Conservation (phyloP, 768 basidiomycete genomes). For the Boletus huronensis region DNA sequence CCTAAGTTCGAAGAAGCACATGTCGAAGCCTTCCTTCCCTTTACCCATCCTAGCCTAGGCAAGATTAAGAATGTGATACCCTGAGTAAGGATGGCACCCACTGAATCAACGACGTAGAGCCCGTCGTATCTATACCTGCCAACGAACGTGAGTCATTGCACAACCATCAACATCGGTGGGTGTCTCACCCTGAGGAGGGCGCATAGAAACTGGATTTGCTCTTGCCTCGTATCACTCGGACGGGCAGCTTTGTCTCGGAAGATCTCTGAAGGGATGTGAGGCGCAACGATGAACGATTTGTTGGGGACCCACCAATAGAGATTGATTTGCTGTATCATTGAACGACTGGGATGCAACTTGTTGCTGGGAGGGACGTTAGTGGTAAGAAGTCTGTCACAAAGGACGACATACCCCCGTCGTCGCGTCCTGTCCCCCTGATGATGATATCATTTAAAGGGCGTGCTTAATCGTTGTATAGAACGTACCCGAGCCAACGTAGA, state of each 20-base stretch:
- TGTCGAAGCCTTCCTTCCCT: slow-evolving; percentile 21
- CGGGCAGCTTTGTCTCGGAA: slow-evolving; percentile 25
- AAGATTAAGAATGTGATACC: slow-evolving; percentile 2
- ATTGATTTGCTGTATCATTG: slow-evolving; percentile 15
- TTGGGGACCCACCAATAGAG: slow-evolving; percentile 15
- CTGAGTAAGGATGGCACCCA: slow-evolving; percentile 3
- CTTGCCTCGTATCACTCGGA: slow-evolving; percentile 38
- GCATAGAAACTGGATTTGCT: slow-evolving; percentile 15
- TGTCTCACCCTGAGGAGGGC: slow-evolving; percentile 22
- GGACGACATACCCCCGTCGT: slow-evolving; percentile 9
- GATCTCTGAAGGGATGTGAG: slow-evolving; percentile 28
- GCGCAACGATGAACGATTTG: neutral
- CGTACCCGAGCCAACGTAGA: slow-evolving; percentile 33
- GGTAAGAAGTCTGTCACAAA: neutral
- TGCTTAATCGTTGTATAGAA: neutral
- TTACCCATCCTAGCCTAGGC: slow-evolving; percentile 11
- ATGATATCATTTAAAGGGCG: neutral
- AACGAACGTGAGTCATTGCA: neutral
- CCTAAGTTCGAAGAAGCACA: slow-evolving; percentile 32
- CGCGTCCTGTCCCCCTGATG: slow-evolving; percentile 27
- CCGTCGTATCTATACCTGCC: slow-evolving; percentile 33
- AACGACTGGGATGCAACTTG: slow-evolving; percentile 27
- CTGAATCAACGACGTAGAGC: slow-evolving; percentile 27
- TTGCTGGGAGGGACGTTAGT: slow-evolving; percentile 10
- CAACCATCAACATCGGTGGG: neutral